These are phyloP conservation scores for Macroventuria anomochaeta DNA, from an alignment of 2,329 filamentous ascomycete genomes.

Conservation along the genomic window DNA sequence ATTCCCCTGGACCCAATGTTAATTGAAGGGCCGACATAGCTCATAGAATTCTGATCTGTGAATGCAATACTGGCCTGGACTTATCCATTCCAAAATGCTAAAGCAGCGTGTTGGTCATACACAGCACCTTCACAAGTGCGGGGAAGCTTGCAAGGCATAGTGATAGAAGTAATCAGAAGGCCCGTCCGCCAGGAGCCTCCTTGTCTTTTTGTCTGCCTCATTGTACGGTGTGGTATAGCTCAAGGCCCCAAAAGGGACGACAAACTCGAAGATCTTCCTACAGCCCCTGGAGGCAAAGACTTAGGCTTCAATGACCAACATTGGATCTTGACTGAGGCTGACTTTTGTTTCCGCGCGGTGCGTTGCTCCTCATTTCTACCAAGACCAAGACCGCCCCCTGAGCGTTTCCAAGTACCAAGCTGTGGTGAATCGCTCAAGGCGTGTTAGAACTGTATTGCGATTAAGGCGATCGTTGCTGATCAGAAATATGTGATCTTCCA, in stretches of 20 bases:
- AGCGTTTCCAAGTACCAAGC: neutral
- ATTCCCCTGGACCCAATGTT: neutral
- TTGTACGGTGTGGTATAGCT: neutral
- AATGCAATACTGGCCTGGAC: neutral
- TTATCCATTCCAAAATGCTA: neutral
- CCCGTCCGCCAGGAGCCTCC: slow-evolving; percentile 1
- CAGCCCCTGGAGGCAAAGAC: neutral
- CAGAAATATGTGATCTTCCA: neutral
- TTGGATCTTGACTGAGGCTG: neutral
- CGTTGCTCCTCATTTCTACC: neutral
- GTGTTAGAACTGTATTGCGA: neutral
- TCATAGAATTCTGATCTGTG: neutral
- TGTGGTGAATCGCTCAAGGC: neutral
- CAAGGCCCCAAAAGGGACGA: neutral
- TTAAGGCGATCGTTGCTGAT: neutral
- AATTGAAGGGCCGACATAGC: neutral
- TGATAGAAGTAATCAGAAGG: neutral
- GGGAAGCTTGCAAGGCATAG: slow-evolving; percentile 3
- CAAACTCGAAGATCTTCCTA: neutral
- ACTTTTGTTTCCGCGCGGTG: neutral
- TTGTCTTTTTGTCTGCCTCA: neutral
- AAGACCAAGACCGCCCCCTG: slow-evolving; percentile 4
- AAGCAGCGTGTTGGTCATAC: neutral
- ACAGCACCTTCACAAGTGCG: neutral
- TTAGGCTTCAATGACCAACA: neutral